Base-by-base conservation (phyloP, 2,329 filamentous ascomycete genomes). In the Thielaviopsis ethacetica region DNA sequence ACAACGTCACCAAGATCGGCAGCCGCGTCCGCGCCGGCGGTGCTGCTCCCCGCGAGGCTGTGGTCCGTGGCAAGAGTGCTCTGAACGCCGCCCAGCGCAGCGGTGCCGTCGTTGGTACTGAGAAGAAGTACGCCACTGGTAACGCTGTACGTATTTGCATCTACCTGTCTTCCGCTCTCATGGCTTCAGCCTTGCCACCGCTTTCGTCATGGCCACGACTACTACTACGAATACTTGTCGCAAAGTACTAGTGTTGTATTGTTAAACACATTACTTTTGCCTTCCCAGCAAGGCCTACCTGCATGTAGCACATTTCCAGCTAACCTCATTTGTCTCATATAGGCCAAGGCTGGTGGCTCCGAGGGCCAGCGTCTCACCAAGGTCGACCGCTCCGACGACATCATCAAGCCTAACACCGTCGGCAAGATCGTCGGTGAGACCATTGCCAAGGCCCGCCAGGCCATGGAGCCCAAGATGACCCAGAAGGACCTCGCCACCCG, bases 291-390 rank as follows among this genome's bases (percentile, higher is more conserved):
- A 13, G 30, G 24, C 30, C 30, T n/a, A 15, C 17, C 10, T 24
- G n/a, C 10, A 22, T 51, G 21, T 51, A 58, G 17, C 21, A 27
- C 19, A 19, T 47, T 34, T n/a, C 57, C 57, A 79, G 74, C 69
- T 26, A 19, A 44, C 19, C 26, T 34, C 13, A 21, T 21, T 53
- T 55, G 17, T 30, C 38, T 30, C 19, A 24, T 53, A 50, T 21
- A 61, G 59, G 56, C 59, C 59, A 58, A 61, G 59, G 19, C 55
- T 12, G 53, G 56, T 53, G 75, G 74, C 62, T 78, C 77, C 65
- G 91, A 97, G 75, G 93, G 93, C 66, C 93, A 98, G 76, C 91
- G 88, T 70, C 80, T 97, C 64, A 97, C 93, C 65, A 96, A 97
- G 78, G 91, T 98, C 72, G 93, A 97, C 79, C 91, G 91, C 66